These are phyloP conservation scores for Quercus parvula DNA, from an alignment of 306 rosid genomes.

Conservation along the genomic window DNA sequence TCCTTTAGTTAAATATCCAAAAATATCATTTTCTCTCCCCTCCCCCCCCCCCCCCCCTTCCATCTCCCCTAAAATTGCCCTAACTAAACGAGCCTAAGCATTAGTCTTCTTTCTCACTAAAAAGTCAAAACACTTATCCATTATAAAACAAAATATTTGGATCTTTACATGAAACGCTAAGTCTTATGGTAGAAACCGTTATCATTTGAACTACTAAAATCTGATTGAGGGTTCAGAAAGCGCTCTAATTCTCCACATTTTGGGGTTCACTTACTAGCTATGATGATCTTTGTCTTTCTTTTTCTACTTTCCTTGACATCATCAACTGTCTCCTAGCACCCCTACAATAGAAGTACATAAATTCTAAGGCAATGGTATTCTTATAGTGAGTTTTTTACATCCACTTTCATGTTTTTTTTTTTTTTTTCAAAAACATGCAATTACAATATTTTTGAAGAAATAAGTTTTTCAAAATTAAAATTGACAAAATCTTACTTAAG, in stretches of 20 bases:
- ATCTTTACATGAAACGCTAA: not conserved
- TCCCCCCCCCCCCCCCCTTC: accelerated
- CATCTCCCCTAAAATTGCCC: no score
- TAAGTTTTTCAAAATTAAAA: no score
- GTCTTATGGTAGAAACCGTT: not conserved
- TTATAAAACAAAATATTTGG: not conserved
- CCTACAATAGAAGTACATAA: not conserved
- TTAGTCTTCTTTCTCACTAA: no score
- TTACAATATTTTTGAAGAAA: no score
- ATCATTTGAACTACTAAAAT: not conserved
- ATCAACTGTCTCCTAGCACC: not conserved
- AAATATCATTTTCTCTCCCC: no score
- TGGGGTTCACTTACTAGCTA: not conserved
- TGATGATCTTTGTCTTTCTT: not conserved
- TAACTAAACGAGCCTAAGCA: no score
- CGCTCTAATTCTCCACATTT: not conserved
- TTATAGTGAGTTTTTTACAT: no score
- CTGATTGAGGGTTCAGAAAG: not conserved
- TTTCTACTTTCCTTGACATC: not conserved
- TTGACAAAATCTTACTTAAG: no score
- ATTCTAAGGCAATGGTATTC: not conserved
- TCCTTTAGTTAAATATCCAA: no score
- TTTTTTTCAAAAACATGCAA: no score
- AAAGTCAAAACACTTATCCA: not conserved
- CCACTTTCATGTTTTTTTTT: no score